Evolutionary conservation across 345 rosid genomes (phyloP), one percentile per base, ranked within the genome.

Genomic region (Mallotus nudiflorus): DNA sequence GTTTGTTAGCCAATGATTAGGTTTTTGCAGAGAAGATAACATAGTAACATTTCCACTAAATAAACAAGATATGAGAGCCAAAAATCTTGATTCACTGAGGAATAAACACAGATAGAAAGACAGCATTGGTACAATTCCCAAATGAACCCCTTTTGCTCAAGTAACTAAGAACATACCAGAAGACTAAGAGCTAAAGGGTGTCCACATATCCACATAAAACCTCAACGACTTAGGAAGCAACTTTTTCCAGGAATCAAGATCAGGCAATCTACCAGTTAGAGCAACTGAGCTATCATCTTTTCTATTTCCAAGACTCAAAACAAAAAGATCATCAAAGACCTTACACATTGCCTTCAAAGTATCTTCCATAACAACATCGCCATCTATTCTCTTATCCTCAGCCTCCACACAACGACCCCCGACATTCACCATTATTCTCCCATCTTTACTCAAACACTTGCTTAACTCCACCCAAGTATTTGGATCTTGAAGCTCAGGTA

Each of bases 401-500:
- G 94, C 81, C 76, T 86, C 91, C 64, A 89, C 89, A 66, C 92
- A 92, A 56, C 85, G 82, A 1, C 97, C 97, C 22, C 89, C 89
- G 16, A 80, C 88, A 62, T 87, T 89, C 52, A 89, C 87, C 85
- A 81, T 84, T 24, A 87, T 78, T 62, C 96, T 85, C 67, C 97
- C 96, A 10, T 81, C 93, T 71, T 77, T 89, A 59, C 81, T 86
- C 85, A 89, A 80, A 73, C 83, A 70, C 73, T 71, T 81, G 49
- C 54, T 89, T 72, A 95, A 68, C 75, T 42, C 66, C 77, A 66
- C 78, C 97, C 93, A 95, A 13, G 91, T 85, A 19, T 73, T 66
- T 0, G 90, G 88, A 72, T 92, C 97, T 76, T 92, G 92, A n/a
- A 92, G 96, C 86, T 90, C 96, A 4, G 89, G 89, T 52, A 89